Conservation (phyloP, 306 rosid genomes). For the Medicago ruthenica region DNA sequence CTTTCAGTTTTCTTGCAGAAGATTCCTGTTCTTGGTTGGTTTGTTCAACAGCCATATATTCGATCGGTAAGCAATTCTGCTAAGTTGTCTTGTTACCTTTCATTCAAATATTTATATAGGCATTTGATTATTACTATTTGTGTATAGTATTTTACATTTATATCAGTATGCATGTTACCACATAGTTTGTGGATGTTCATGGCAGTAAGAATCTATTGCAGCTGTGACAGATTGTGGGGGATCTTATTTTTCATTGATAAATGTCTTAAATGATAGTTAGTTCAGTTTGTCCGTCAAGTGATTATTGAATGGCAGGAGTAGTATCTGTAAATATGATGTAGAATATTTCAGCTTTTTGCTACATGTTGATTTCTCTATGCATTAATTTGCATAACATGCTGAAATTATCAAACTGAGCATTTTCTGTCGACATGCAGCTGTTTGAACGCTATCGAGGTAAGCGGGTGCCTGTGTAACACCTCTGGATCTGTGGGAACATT, state of each 20-base stretch:
- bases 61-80: constrained; percentile 71
- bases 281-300: not conserved
- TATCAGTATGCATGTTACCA: constrained; percentile 19
- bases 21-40: constrained; percentile 94
- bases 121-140: constrained; percentile 10
- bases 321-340: not conserved
- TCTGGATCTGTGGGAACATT: constrained; percentile 37
- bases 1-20: constrained; percentile 88
- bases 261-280: not conserved
- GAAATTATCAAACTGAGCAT: constrained; percentile 23
- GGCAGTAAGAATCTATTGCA: constrained; percentile 27
- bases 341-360: not conserved
- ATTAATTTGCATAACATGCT: constrained; percentile 13
- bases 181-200: constrained; percentile 3
- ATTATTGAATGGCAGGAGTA: constrained; percentile 2
- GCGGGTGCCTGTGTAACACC: constrained; percentile 83
- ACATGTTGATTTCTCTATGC: constrained; percentile 10
- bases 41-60: constrained; percentile 83
- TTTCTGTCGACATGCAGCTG: constrained; percentile 60
- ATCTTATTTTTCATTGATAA: not conserved
- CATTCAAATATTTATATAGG: not conserved
- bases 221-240: not conserved
- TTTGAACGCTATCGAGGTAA: constrained; percentile 82
- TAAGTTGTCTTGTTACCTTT: constrained; percentile 23
- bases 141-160: constrained; percentile 3